phyloP scores from a whole-genome alignment of 2,329 filamentous ascomycete genomes.

The Diaporthe australafricana region DNA sequence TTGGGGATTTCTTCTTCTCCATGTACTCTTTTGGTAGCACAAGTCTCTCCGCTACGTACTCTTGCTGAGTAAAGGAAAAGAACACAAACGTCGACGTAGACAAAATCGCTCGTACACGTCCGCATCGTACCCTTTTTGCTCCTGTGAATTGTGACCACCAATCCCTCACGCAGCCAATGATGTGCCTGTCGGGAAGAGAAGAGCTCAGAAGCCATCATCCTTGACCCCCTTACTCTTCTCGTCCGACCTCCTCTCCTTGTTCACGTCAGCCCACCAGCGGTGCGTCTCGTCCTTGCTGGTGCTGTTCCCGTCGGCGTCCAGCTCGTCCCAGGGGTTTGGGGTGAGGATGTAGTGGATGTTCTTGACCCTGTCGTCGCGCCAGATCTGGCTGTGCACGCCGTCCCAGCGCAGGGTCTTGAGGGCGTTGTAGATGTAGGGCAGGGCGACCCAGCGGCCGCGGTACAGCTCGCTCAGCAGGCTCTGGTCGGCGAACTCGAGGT shows the following conservation, averaged over 20 bases:
- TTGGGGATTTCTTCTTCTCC: not conserved
- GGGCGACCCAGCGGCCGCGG: constrained; percentile 64
- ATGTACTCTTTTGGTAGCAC: constrained; percentile 9
- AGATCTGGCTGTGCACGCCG: constrained; percentile 66
- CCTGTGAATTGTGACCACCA: not conserved
- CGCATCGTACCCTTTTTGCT: not conserved
- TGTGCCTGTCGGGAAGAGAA: too few relatives aligned
- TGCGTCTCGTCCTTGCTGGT: constrained; percentile 61
- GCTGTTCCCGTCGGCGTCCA: constrained; percentile 56
- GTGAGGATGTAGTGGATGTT: constrained; percentile 72
- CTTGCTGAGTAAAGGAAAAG: not conserved
- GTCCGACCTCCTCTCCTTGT: constrained; percentile 55
- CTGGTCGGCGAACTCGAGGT: constrained; percentile 71
- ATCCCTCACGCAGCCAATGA: not conserved
- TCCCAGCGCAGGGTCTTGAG: constrained; percentile 69
- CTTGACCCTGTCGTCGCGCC: constrained; percentile 68
- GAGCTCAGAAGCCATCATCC: constrained; percentile 47
- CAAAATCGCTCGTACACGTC: not conserved
- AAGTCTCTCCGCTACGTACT: not conserved
- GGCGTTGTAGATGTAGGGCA: constrained; percentile 72
- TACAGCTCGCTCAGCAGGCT: constrained; percentile 67
- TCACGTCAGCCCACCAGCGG: constrained; percentile 66
- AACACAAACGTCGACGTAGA: not conserved
- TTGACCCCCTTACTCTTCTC: constrained; percentile 55
- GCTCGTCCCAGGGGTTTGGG: constrained; percentile 72